A percentile compares a stretch with the other conserved stretches of the same genome.
Conservation (phyloP, 441 rosid species). For the Eutrema salsugineum region DNA sequence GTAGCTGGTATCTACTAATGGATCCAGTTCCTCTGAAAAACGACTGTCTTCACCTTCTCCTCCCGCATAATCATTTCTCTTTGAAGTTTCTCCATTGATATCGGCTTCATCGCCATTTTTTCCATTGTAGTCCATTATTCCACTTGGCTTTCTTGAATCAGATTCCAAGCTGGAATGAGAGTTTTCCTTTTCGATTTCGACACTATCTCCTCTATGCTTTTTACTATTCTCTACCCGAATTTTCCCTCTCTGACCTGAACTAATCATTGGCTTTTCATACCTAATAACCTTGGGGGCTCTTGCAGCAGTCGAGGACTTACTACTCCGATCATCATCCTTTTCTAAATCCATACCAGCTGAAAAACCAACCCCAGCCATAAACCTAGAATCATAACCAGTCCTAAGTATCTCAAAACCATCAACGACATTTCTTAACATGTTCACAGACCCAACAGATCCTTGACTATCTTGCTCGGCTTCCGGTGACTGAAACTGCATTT, state of each 20-base stretch:
- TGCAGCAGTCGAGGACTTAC: constrained; percentile 78
- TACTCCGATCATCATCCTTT: constrained; percentile 71
- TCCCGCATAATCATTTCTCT: constrained; percentile 35
- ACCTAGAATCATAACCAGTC: constrained; percentile 29
- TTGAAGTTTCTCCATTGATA: constrained; percentile 38
- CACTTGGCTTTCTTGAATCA: constrained; percentile 64
- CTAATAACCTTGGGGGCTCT: constrained; percentile 53
- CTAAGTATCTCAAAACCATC: constrained; percentile 38
- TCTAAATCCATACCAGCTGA: constrained; percentile 58
- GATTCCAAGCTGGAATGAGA: constrained; percentile 87
- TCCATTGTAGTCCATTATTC: constrained; percentile 44
- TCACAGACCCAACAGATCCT: constrained; percentile 45
- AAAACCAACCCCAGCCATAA: constrained; percentile 40
- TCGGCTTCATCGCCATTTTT: constrained; percentile 46
- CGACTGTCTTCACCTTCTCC: constrained; percentile 39
- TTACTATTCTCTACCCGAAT: constrained; percentile 56
- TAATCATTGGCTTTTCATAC: constrained; percentile 44
- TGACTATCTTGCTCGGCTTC: constrained; percentile 43
- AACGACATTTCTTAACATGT: constrained; percentile 31
- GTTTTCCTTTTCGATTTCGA: constrained; percentile 68
- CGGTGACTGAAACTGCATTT: constrained; percentile 22
- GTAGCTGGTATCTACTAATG: constrained; percentile 46
- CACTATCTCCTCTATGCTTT: constrained; percentile 82
- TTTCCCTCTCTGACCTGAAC: constrained; percentile 45
- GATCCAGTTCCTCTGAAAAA: constrained; percentile 43